Evolutionary conservation across 108 stramenopile species (phyloP).

Genomic region (Fistulifera pelliculosa): DNA sequence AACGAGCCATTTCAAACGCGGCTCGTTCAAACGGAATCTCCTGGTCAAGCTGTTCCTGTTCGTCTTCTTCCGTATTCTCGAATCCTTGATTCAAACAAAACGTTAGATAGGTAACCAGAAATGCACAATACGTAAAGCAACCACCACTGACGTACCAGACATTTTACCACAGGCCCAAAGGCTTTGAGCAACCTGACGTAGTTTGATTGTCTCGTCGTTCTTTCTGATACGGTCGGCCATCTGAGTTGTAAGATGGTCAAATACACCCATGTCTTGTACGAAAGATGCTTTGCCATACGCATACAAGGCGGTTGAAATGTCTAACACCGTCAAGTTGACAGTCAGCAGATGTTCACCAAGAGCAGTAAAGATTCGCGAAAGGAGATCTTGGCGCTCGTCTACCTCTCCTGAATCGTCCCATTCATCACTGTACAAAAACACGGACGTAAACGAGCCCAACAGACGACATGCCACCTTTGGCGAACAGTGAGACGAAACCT

Average conservation of each 20-base stretch:
- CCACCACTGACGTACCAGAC: conserved; percentile 3
- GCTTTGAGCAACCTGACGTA: conserved; percentile 41
- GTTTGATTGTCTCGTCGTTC: conserved; percentile 16
- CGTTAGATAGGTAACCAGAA: background rate
- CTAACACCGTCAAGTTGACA: conserved; percentile 31
- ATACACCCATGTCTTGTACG: conserved; percentile 52
- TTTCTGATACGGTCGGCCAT: conserved; percentile 20
- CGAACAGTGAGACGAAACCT: conserved; percentile 25
- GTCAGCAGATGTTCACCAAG: conserved; percentile 46
- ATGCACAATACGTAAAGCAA: conserved; percentile 4
- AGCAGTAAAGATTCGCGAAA: conserved; percentile 18
- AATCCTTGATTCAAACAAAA: background rate
- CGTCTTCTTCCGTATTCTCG: conserved; percentile 3
- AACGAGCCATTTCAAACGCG: too few relatives aligned
- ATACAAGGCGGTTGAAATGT: conserved; percentile 49
- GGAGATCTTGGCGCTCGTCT: background rate
- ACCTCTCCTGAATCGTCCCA: conserved; percentile 7
- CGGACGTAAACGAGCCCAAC: conserved; percentile 44
- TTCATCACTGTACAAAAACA: conserved; percentile 10
- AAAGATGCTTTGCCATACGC: conserved; percentile 61
- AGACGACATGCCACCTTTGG: conserved; percentile 51
- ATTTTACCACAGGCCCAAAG: conserved; percentile 76
- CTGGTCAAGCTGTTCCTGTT: background rate
- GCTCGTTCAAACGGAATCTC: too few relatives aligned
- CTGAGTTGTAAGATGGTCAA: conserved; percentile 47